Evolutionary conservation across 108 stramenopile species (phyloP), one percentile per base, ranked within the genome.

Genomic region (Nitzschia sp.): DNA sequence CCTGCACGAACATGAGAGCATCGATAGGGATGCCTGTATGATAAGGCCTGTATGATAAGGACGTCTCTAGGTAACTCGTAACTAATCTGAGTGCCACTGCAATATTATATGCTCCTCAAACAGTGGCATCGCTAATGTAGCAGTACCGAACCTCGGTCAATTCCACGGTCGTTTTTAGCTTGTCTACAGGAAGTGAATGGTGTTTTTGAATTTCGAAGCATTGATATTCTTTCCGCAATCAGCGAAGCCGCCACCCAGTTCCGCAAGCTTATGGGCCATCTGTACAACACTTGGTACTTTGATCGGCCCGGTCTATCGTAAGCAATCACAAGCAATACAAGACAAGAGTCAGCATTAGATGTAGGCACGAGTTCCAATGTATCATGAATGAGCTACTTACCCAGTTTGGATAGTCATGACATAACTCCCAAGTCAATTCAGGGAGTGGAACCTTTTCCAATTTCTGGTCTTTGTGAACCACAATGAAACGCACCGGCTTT

Each of bases 331-430:
- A n/a, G n/a, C n/a, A n/a, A n/a, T n/a, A n/a, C 8, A 21, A n/a
- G 21, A 8, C 15, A 21, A 53, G n/a, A 53, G 19, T n/a, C 8
- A 19, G 8, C 16, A 53, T 53, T 13, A 53, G 52, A 13, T 8
- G 21, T 22, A 15, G 8, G 21, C 22, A n/a, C 8, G 52, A n/a
- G n/a, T n/a, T n/a, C n/a, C n/a, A n/a, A n/a, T n/a, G n/a, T n/a
- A n/a, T n/a, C n/a, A n/a, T n/a, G n/a, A n/a, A n/a, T n/a, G n/a
- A 30, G 19, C 35, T 5, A 60, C 58, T 60, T 32, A 78, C 53
- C 86, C 86, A 87, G 70, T 87, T 87, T 21, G 83, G 80, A 74
- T 87, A 87, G 47, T 83, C 83, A 65, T 87, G 83, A 38, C 82
- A 87, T 58, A 80, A 32, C 33, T 73, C 71, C 82, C 83, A 84